Percentiles rank a stretch among this genome's conserved stretches.
These are phyloP conservation scores for Flammula alnicola DNA, from an alignment of 1,284 basidiomycete genomes.

Conservation along the genomic window DNA sequence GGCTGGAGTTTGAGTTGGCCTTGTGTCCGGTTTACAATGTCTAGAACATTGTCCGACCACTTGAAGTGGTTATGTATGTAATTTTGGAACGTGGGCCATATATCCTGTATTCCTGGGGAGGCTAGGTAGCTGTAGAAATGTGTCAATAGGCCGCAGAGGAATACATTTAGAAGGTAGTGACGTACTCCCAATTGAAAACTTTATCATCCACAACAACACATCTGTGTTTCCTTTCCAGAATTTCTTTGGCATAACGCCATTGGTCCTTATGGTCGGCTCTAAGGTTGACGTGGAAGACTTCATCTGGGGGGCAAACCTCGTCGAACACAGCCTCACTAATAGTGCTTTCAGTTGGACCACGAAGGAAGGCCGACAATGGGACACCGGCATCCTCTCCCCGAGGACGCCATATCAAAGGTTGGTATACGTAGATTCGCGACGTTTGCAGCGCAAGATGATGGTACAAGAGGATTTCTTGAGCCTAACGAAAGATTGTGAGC, in stretches of 20 bases:
- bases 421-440: slow-evolving; percentile 45
- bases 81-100: slow-evolving; percentile 45
- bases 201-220: slow-evolving; percentile 48
- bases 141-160: neutral
- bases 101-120: slow-evolving; percentile 38
- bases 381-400: slow-evolving; percentile 41
- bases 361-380: slow-evolving; percentile 46
- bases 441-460: slow-evolving; percentile 45
- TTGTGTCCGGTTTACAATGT: slow-evolving; percentile 39
- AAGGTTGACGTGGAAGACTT: slow-evolving; percentile 39
- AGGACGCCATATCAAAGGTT: slow-evolving; percentile 47
- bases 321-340: slow-evolving; percentile 41
- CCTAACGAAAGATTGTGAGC: slow-evolving; percentile 30
- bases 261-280: slow-evolving; percentile 27
- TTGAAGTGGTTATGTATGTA: slow-evolving; percentile 44
- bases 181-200: slow-evolving; percentile 47
- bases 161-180: neutral
- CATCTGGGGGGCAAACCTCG: slow-evolving; percentile 40
- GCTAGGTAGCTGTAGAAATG: slow-evolving; percentile 38
- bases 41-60: slow-evolving; percentile 40
- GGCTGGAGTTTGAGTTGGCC: slow-evolving; percentile 28
- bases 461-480: slow-evolving; percentile 48
- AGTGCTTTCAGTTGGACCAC: slow-evolving; percentile 38
- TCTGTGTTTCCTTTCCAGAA: slow-evolving; percentile 35
- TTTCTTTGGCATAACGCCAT: slow-evolving; percentile 40